Evolutionary conservation across 2,329 filamentous ascomycete species (phyloP), one percentile per base, ranked within the genome.

Genomic region (Cordyceps fumosorosea): DNA sequence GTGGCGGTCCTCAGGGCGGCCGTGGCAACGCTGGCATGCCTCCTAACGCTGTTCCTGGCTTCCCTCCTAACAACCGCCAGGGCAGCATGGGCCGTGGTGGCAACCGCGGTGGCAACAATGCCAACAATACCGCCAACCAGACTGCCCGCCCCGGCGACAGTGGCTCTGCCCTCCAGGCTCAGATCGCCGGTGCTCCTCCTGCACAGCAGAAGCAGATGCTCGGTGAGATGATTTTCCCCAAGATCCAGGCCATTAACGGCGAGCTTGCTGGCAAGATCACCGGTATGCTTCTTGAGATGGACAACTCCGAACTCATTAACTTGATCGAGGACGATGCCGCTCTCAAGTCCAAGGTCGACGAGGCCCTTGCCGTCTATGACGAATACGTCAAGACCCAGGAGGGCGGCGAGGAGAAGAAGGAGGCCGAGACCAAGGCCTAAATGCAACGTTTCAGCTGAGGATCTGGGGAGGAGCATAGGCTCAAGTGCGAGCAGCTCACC

Each of bases 211-310:
- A 99, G 87, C 95, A 99, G 84, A 91, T 98, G 78, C 87, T 99
- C 61, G 95, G 95, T 76, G 95, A 99, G 81, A 88, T 91, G 69
- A 89, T 99, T 70, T 99, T 98, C 85, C 95, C 95, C 74, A 99
- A 98, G 89, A 98, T 99, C 72, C 88, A 93, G 77, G 87, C 86
- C 69, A 88, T 96, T 78, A 95, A 99, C 82, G 90, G 92, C 64
- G 93, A 97, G 71, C 84, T 99, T 72, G 95, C 95, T 66, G 95
- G 95, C 75, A 99, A 99, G 88, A 98, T 99, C 77, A 99, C 95
- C 65, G 95, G 95, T 80, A 99, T 99, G 95, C 89, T 99, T 71
- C 80, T 99, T 71, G 95, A 99, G 85, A 99, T 99, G 95, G 95
- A 98, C 72, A 98, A 98, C 79, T 76, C 83, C 63, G 95, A 99